Evolutionary conservation across 345 rosid species (phyloP).

Genomic region (Geranium rotundifolium): DNA sequence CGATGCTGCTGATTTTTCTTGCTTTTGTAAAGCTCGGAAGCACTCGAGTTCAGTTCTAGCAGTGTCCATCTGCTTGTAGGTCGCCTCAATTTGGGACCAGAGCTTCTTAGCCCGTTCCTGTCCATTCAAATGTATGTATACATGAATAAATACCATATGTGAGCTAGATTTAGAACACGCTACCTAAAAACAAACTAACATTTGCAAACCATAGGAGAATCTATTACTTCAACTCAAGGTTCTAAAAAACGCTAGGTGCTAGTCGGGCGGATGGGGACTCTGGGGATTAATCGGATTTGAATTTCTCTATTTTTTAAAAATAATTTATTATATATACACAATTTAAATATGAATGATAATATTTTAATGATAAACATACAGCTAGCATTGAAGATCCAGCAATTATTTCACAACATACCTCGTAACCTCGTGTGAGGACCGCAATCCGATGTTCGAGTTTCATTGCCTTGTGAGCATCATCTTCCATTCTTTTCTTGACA

Average conservation of each 20-base stretch:
- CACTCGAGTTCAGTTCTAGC: slow-evolving; percentile 89
- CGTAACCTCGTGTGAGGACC: slow-evolving; percentile 86
- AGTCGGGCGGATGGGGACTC: no score
- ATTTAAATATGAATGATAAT: no score
- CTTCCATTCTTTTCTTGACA: slow-evolving; percentile 60
- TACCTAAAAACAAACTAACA: no score
- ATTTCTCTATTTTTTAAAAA: no score
- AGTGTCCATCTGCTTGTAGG: slow-evolving; percentile 72
- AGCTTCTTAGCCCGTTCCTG: slow-evolving; percentile 70
- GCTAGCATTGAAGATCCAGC: no score
- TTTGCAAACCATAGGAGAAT: no score
- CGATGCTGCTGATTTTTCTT: slow-evolving; percentile 81
- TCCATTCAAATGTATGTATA: not conserved
- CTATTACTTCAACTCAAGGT: no score
- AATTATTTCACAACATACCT: slow-evolving; percentile 35
- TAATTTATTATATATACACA: no score
- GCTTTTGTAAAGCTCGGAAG: slow-evolving; percentile 83
- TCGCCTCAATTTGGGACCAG: slow-evolving; percentile 66
- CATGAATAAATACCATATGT: not conserved
- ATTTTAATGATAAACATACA: no score
- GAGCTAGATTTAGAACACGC: not conserved
- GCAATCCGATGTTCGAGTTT: slow-evolving; percentile 69
- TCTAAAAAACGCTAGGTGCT: no score
- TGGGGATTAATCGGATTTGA: no score
- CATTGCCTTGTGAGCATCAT: slow-evolving; percentile 75